Conservation (phyloP, 2,329 filamentous ascomycete species). For the Leptographium flavum region DNA sequence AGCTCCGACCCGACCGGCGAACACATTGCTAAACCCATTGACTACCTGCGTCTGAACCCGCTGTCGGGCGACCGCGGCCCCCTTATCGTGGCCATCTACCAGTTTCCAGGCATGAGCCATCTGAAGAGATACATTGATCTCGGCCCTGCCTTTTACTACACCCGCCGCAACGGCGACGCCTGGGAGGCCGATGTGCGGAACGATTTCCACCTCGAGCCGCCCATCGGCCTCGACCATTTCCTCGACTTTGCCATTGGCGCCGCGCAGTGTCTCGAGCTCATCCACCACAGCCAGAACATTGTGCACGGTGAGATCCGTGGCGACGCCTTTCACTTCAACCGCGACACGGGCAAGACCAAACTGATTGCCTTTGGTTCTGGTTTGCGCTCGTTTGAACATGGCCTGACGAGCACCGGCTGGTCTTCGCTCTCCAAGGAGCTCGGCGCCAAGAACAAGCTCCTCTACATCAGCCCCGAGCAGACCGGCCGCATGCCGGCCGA, state of each 20-base stretch:
- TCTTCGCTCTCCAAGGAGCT: constrained; percentile 67
- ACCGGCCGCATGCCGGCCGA: constrained; percentile 86
- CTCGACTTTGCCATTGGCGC: constrained; percentile 86
- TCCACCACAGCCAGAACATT: constrained; percentile 79
- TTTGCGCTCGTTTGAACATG: constrained; percentile 77
- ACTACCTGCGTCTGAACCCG: constrained; percentile 57
- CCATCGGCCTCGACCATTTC: constrained; percentile 61
- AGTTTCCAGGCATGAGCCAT: constrained; percentile 61
- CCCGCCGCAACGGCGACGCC: constrained; percentile 35
- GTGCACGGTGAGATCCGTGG: constrained; percentile 84
- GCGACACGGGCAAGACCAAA: constrained; percentile 56
- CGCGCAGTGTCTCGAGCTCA: constrained; percentile 68
- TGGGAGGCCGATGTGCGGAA: constrained; percentile 28
- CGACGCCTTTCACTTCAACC: constrained; percentile 80
- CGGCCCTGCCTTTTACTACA: constrained; percentile 58
- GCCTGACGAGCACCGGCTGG: constrained; percentile 76
- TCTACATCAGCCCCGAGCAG: constrained; percentile 89
- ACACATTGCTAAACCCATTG: constrained; percentile 69
- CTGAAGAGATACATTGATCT: constrained; percentile 58
- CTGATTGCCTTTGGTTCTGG: constrained; percentile 79
- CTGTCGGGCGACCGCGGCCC: constrained; percentile 53
- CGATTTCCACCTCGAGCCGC: constrained; percentile 33
- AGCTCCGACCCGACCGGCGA: constrained; percentile 58
- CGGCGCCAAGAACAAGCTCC: constrained; percentile 76
- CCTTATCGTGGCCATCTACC: constrained; percentile 71